Percentiles rank a stretch among this genome's conserved stretches.
These are phyloP conservation scores for Didymella lethalis DNA, from an alignment of 2,329 filamentous ascomycete species.

Conservation along the genomic window DNA sequence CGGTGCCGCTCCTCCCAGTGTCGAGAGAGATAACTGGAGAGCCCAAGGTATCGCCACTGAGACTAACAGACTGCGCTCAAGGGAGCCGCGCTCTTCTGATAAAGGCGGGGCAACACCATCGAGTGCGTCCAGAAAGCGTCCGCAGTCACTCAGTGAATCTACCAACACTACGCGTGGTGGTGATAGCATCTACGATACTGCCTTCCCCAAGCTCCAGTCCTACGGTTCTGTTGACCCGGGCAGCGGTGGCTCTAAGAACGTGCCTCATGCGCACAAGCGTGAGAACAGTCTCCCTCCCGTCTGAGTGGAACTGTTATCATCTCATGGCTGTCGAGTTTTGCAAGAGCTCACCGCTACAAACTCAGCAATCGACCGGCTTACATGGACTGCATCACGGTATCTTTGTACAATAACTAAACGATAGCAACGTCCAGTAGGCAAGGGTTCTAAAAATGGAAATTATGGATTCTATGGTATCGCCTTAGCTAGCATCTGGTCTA, in stretches of 20 bases:
- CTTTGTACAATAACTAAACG: neutral
- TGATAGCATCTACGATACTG: neutral
- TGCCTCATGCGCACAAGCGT: constrained; percentile 15
- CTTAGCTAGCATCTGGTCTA: constrained; percentile 12
- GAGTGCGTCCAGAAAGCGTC: constrained; percentile 22
- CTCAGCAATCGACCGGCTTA: neutral
- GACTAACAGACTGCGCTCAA: constrained; percentile 38
- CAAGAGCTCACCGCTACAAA: too few relatives aligned
- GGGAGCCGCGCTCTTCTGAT: constrained; percentile 45
- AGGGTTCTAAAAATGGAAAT: constrained; percentile 5
- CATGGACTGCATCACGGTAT: neutral
- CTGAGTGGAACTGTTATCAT: neutral
- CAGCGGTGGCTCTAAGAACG: constrained; percentile 2
- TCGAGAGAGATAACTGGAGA: constrained; percentile 42
- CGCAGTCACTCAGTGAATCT: constrained; percentile 28
- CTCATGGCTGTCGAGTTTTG: neutral
- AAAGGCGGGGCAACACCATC: neutral
- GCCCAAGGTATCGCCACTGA: constrained; percentile 46
- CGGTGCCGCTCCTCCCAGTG: constrained; percentile 43
- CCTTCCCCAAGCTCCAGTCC: neutral
- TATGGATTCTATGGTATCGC: constrained; percentile 23
- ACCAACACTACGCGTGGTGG: constrained; percentile 17
- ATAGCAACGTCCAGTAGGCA: neutral
- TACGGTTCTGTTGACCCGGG: constrained; percentile 3
- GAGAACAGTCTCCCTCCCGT: constrained; percentile 20